A percentile compares a stretch with the other conserved stretches of the same genome.
These are phyloP conservation scores for Auriscalpium vulgare DNA, from an alignment of 768 basidiomycete genomes.

Conservation along the genomic window DNA sequence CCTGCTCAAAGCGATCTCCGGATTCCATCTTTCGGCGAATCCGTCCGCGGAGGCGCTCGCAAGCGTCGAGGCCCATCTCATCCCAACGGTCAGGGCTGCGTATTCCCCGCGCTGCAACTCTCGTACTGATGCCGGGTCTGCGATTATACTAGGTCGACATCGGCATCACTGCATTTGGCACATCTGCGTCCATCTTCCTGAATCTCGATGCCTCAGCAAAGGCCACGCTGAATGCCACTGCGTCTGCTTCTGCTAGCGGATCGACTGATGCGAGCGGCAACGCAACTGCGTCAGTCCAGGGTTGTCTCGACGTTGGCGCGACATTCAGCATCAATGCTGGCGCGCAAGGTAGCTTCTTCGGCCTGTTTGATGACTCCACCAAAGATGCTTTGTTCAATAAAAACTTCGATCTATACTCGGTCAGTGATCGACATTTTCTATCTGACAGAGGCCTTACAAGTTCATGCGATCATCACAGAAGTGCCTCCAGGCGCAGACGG, in stretches of 20 bases:
- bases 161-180: not conserved
- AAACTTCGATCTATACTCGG: not conserved
- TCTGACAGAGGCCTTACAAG: too few species aligned
- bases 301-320: constrained; percentile 3
- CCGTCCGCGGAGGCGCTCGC: constrained; percentile 29
- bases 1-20: constrained; percentile 21
- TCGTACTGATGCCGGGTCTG: constrained; percentile 18
- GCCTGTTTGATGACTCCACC: not conserved
- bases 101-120: not conserved
- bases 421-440: too few species aligned
- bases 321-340: not conserved
- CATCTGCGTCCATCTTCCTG: not conserved
- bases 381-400: not conserved
- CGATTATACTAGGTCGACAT: constrained; percentile 10
- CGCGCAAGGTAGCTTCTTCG: not conserved
- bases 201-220: constrained; percentile 1
- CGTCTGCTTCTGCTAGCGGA: not conserved
- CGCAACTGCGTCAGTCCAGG: not conserved
- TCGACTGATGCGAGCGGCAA: not conserved
- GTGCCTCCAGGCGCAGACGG: too few species aligned
- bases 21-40: constrained; percentile 28
- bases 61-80: constrained; percentile 38
- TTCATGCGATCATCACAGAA: too few species aligned
- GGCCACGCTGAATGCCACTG: not conserved
- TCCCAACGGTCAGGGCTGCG: constrained; percentile 9